Percentiles rank a stretch among this genome's conserved stretches.
These are phyloP conservation scores for Thermothielavioides terrestris DNA, from an alignment of 495 filamentous ascomycete species.

Conservation along the genomic window DNA sequence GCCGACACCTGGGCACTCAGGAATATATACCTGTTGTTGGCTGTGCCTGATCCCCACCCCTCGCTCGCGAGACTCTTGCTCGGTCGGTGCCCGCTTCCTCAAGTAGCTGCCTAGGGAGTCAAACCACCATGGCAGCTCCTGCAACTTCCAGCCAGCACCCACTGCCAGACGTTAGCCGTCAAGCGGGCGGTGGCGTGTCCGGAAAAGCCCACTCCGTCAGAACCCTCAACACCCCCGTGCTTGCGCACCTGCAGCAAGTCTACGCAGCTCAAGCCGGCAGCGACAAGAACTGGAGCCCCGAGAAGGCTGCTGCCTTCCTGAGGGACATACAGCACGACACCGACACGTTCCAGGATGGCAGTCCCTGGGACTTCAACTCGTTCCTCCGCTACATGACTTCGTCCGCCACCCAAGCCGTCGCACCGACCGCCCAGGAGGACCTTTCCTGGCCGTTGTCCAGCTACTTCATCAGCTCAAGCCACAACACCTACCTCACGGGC, in stretches of 20 bases:
- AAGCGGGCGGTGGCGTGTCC: constrained; percentile 31
- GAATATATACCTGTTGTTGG: background rate
- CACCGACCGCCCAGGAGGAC: constrained; percentile 38
- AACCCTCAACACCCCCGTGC: constrained; percentile 21
- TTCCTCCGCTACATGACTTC: constrained; percentile 57
- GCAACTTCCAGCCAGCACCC: background rate
- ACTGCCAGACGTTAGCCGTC: constrained; percentile 22
- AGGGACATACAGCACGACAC: constrained; percentile 30
- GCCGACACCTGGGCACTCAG: background rate
- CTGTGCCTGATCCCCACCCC: background rate
- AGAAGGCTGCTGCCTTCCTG: constrained; percentile 31
- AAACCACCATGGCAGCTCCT: constrained; percentile 7
- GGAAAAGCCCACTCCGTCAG: constrained; percentile 21
- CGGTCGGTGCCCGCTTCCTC: background rate
- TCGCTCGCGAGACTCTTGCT: background rate
- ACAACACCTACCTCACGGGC: constrained; percentile 91
- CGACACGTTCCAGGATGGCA: constrained; percentile 13
- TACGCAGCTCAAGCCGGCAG: constrained; percentile 28
- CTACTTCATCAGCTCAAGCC: constrained; percentile 87
- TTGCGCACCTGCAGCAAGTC: constrained; percentile 32
- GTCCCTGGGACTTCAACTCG: constrained; percentile 36
- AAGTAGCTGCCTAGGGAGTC: background rate
- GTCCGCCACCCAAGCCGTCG: constrained; percentile 38
- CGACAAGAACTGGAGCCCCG: constrained; percentile 28
- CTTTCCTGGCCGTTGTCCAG: constrained; percentile 62